Evolutionary conservation across 164 flowering plant species (phyloP).

Genomic region (Vitis riparia): DNA sequence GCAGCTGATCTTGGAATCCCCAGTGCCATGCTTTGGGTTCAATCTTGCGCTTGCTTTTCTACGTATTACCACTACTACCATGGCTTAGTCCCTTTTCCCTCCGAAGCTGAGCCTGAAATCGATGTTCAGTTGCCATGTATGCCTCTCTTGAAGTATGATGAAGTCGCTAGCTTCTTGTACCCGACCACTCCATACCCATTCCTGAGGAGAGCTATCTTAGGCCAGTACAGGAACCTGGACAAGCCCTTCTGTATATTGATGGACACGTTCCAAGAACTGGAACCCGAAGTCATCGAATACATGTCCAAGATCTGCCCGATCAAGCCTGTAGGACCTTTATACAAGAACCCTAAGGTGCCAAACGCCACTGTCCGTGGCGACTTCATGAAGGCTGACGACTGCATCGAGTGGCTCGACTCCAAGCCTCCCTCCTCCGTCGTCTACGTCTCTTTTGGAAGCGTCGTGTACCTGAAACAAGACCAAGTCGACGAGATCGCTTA

Average conservation of each 20-base stretch:
- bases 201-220: constrained; percentile 34
- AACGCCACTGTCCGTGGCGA: constrained; percentile 32
- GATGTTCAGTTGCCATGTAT: constrained; percentile 56
- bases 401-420: constrained; percentile 57
- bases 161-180: constrained; percentile 66
- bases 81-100: constrained; percentile 47
- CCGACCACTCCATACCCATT: constrained; percentile 38
- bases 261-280: constrained; percentile 75
- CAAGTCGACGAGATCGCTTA: constrained; percentile 65
- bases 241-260: constrained; percentile 56
- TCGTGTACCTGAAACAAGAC: constrained; percentile 38
- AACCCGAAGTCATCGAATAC: constrained; percentile 39
- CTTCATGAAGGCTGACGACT: constrained; percentile 41
- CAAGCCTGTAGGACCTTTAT: constrained; percentile 64
- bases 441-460: constrained; percentile 66
- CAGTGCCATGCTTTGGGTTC: constrained; percentile 72
- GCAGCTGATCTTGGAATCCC: constrained; percentile 53
- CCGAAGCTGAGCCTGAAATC: constrained; percentile 29
- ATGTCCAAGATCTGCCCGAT: constrained; percentile 36
- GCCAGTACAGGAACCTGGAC: constrained; percentile 53
- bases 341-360: constrained; percentile 22
- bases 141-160: constrained; percentile 56
- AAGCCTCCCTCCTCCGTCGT: constrained; percentile 49
- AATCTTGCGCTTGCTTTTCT: constrained; percentile 65
- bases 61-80: constrained; percentile 56